phyloP scores from a whole-genome alignment of 2,329 filamentous ascomycete genomes.

The Colletotrichum acutatum region DNA sequence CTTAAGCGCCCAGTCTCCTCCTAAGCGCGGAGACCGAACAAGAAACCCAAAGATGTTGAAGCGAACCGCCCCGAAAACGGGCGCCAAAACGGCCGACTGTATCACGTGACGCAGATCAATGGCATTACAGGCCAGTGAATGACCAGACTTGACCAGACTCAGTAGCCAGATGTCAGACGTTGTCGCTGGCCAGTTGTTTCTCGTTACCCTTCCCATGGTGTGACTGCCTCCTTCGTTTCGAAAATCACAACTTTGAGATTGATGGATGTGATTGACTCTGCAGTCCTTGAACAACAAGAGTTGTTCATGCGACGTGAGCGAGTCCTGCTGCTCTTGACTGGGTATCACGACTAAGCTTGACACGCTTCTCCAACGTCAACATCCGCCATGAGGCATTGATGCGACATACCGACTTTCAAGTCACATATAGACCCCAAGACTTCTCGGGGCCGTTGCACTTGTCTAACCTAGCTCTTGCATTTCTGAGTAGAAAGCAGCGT shows the following conservation, averaged over 20 bases:
- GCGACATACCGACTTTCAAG: neutral
- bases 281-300: slow-evolving; percentile 9
- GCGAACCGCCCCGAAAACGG: slow-evolving; percentile 21
- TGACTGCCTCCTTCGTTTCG: slow-evolving; percentile 33
- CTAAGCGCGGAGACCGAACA: slow-evolving; percentile 30
- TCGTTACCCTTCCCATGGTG: slow-evolving; percentile 3
- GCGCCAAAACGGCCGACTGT: neutral
- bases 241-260: slow-evolving; percentile 4
- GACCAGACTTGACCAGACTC: neutral
- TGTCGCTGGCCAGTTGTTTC: slow-evolving; percentile 30
- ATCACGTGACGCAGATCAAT: slow-evolving; percentile 31
- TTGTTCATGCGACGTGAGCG: slow-evolving; percentile 4
- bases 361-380: slow-evolving; percentile 25
- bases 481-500: neutral
- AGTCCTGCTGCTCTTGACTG: neutral
- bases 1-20: slow-evolving; percentile 28
- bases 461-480: neutral
- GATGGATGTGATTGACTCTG: slow-evolving; percentile 29
- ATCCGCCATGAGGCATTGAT: slow-evolving; percentile 16
- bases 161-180: slow-evolving; percentile 3
- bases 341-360: slow-evolving; percentile 17
- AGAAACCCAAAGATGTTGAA: neutral
- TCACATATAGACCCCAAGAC: slow-evolving; percentile 31
- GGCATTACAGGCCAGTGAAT: slow-evolving; percentile 18
- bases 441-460: neutral